A percentile compares a stretch with the other conserved stretches of the same genome.
phyloP scores from a whole-genome alignment of 2,329 filamentous ascomycete species.

The Calonectria honghensis region DNA sequence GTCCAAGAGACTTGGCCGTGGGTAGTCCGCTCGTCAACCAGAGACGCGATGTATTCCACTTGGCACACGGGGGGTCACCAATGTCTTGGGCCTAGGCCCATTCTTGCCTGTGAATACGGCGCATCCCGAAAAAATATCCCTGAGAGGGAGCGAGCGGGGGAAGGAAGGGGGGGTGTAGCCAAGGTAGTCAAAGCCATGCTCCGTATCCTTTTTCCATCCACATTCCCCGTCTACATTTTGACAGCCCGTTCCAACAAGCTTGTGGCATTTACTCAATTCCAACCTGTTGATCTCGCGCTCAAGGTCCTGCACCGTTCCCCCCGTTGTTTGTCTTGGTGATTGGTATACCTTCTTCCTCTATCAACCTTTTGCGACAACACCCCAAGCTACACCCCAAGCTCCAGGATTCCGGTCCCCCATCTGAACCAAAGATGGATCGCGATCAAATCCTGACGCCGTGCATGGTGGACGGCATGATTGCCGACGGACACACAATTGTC shows the following conservation, averaged over 20 bases:
- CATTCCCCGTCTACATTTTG: background rate
- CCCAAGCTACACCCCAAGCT: background rate
- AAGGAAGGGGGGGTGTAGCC: background rate
- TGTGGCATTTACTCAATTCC: background rate
- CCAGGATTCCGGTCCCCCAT: background rate
- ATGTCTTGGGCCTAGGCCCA: constrained; percentile 2
- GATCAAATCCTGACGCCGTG: constrained; percentile 65
- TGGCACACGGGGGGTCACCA: constrained; percentile 4
- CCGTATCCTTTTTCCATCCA: background rate
- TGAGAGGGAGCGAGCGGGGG: background rate
- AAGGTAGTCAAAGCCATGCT: constrained; percentile 1
- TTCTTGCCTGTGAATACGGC: background rate
- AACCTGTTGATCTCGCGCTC: background rate
- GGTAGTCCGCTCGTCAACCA: constrained; percentile 5
- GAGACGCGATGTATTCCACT: constrained; percentile 22
- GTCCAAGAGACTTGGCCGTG: constrained; percentile 1
- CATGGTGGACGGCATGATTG: constrained; percentile 71
- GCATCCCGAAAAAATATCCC: constrained; percentile 13
- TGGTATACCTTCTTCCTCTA: background rate
- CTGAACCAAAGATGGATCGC: constrained; percentile 58
- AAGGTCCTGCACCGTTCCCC: background rate
- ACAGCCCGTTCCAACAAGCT: background rate
- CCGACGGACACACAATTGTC: constrained; percentile 73
- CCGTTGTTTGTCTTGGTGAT: background rate
- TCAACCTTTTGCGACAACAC: background rate